Evolutionary conservation across 2,329 filamentous ascomycete genomes (phyloP).

Genomic region (Fonsecaea multimorphosa): DNA sequence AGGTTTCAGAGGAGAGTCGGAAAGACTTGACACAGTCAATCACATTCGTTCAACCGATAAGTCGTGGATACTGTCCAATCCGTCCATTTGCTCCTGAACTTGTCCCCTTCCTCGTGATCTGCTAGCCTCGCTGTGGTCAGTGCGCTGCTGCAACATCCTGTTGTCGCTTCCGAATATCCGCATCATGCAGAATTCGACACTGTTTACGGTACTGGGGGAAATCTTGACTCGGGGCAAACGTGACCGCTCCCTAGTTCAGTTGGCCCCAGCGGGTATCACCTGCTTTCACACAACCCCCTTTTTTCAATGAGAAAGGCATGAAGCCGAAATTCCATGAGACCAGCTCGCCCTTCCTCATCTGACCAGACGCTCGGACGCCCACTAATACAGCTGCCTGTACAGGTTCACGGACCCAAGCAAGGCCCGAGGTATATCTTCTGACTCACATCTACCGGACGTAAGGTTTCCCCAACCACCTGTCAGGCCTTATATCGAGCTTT

Average conservation of each 20-base stretch:
- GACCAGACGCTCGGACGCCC: background rate
- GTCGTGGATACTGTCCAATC: no score
- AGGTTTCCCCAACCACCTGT: background rate
- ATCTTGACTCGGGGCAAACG: background rate
- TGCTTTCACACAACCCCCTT: background rate
- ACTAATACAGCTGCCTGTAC: background rate
- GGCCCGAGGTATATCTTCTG: background rate
- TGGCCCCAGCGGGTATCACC: background rate
- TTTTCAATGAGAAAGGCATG: background rate
- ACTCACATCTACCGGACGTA: background rate
- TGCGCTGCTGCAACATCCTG: no score
- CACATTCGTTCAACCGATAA: no score
- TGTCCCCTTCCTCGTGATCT: no score
- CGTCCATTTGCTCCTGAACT: no score
- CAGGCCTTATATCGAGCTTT: background rate
- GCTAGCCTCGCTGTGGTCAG: no score
- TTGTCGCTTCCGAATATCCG: no score
- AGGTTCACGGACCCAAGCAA: background rate
- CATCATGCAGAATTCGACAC: no score
- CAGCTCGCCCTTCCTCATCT: background rate
- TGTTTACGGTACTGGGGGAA: background rate
- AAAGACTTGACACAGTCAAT: background rate
- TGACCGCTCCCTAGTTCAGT: background rate
- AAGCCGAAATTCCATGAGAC: background rate
- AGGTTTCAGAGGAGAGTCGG: background rate